Percentiles rank a stretch among this genome's conserved stretches.
These are phyloP conservation scores for Fusarium albosuccineum DNA, from an alignment of 2,329 filamentous ascomycete genomes.

Conservation along the genomic window DNA sequence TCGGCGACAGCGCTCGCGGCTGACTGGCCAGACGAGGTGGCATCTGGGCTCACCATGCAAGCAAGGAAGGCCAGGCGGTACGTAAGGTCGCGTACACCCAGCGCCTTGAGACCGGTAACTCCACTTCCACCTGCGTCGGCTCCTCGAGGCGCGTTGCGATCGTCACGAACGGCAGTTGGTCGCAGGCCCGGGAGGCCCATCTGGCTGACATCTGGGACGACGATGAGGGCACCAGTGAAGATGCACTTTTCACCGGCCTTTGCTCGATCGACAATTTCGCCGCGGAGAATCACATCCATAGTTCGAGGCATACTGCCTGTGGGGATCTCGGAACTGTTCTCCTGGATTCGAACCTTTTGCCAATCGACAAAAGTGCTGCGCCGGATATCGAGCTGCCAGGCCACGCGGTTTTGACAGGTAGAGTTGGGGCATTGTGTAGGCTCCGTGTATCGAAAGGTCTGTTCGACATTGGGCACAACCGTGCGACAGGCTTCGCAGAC, in stretches of 20 bases:
- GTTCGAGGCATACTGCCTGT: slow-evolving; percentile 99
- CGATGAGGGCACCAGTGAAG: slow-evolving; percentile 95
- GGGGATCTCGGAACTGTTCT: slow-evolving; percentile 98
- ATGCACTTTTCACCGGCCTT: slow-evolving; percentile 99
- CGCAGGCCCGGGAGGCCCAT: slow-evolving; percentile 88
- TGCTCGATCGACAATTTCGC: slow-evolving; percentile 96
- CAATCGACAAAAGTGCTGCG: slow-evolving; percentile 99
- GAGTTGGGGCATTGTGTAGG: slow-evolving; percentile 94
- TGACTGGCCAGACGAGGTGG: slow-evolving; percentile 81
- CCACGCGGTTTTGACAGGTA: slow-evolving; percentile 87
- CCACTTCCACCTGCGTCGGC: slow-evolving; percentile 87
- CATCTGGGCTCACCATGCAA: slow-evolving; percentile 95
- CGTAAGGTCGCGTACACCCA: slow-evolving; percentile 94
- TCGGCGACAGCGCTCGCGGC: slow-evolving; percentile 76
- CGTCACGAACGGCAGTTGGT: slow-evolving; percentile 87
- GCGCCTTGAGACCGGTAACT: slow-evolving; percentile 87
- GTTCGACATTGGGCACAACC: slow-evolving; percentile 90
- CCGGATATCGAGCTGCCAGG: slow-evolving; percentile 97
- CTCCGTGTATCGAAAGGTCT: slow-evolving; percentile 97
- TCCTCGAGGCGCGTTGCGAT: slow-evolving; percentile 77
- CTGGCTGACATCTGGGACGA: slow-evolving; percentile 96
- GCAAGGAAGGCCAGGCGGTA: slow-evolving; percentile 97
- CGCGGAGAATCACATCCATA: slow-evolving; percentile 95
- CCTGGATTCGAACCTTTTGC: slow-evolving; percentile 98
- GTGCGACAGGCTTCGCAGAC: slow-evolving; percentile 89